Conservation (phyloP, 371 early-diverging fungal species). For the Globomyces sp. region DNA sequence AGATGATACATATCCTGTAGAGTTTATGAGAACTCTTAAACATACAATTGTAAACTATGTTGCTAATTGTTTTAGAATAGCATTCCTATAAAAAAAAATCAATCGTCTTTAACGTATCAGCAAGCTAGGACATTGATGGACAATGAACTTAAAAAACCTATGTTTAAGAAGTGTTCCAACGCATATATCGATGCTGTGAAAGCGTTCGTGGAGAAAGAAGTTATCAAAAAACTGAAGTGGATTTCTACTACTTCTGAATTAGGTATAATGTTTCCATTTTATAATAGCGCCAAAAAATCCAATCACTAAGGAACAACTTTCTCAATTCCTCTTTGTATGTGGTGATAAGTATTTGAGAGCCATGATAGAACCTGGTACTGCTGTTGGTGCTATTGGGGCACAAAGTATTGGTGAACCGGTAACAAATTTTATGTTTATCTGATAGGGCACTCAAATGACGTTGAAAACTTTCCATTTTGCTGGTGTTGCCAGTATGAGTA, state of each 20-base stretch:
- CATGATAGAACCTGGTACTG: constrained; percentile 88
- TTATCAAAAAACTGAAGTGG: background rate
- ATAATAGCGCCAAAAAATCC: constrained; percentile 10
- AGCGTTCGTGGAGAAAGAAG: background rate
- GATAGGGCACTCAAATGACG: constrained; percentile 98
- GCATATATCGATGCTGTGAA: background rate
- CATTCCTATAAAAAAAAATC: no score
- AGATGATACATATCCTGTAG: constrained; percentile 87
- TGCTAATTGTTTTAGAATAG: background rate
- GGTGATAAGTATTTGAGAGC: constrained; percentile 80
- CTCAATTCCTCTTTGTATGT: constrained; percentile 75
- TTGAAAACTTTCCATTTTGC: constrained; percentile 99
- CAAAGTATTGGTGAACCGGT: constrained; percentile 98
- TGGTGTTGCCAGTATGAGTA: constrained; percentile 99
- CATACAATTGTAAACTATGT: constrained; percentile 42
- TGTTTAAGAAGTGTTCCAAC: constrained; percentile 9
- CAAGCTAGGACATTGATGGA: background rate
- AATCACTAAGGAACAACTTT: constrained; percentile 76
- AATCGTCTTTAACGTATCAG: background rate
- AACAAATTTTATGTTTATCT: no score
- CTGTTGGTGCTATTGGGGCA: constrained; percentile 97
- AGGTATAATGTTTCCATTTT: background rate
- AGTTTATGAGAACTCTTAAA: constrained; percentile 79
- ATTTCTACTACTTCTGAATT: no score
- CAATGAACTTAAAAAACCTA: constrained; percentile 1